phyloP scores from a whole-genome alignment of 768 basidiomycete genomes.

The Amanita muscaria region DNA sequence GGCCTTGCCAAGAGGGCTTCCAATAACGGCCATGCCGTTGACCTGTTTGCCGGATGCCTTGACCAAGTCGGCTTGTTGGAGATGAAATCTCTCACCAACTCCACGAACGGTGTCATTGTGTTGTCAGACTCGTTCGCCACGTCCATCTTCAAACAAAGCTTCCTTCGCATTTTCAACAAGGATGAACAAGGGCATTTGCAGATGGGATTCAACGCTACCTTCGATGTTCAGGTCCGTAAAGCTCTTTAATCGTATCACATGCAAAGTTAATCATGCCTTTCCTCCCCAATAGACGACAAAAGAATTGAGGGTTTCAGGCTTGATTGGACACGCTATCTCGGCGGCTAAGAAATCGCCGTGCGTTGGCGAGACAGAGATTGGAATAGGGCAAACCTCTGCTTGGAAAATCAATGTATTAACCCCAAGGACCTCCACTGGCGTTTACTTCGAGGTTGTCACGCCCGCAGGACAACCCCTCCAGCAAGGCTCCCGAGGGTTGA shows the following conservation, averaged over 20 bases:
- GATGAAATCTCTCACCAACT: conserved; percentile 94
- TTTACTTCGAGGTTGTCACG: conserved; percentile 98
- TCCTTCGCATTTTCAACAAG: conserved; percentile 87
- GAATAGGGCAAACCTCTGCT: conserved; percentile 95
- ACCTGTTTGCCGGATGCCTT: conserved; percentile 93
- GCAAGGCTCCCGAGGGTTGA: conserved; percentile 85
- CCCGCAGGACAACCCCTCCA: conserved; percentile 90
- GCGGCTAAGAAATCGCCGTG: conserved; percentile 94
- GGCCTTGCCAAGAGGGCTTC: conserved; percentile 87
- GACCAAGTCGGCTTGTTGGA: conserved; percentile 97
- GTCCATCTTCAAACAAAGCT: conserved; percentile 97
- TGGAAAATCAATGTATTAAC: conserved; percentile 95
- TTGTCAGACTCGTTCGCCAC: conserved; percentile 96
- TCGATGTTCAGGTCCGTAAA: conserved; percentile 81
- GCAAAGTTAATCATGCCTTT: background rate
- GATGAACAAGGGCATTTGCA: conserved; percentile 86
- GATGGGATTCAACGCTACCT: conserved; percentile 99
- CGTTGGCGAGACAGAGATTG: conserved; percentile 98
- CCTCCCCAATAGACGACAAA: conserved; percentile 72
- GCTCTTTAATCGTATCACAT: conserved; percentile 6
- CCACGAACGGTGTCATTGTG: conserved; percentile 93
- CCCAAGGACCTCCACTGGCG: conserved; percentile 79
- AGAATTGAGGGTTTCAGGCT: conserved; percentile 95
- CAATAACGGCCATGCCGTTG: conserved; percentile 90
- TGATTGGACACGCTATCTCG: conserved; percentile 96